phyloP scores from a whole-genome alignment of 805 yeast genomes.

The Candida silvatica region DNA sequence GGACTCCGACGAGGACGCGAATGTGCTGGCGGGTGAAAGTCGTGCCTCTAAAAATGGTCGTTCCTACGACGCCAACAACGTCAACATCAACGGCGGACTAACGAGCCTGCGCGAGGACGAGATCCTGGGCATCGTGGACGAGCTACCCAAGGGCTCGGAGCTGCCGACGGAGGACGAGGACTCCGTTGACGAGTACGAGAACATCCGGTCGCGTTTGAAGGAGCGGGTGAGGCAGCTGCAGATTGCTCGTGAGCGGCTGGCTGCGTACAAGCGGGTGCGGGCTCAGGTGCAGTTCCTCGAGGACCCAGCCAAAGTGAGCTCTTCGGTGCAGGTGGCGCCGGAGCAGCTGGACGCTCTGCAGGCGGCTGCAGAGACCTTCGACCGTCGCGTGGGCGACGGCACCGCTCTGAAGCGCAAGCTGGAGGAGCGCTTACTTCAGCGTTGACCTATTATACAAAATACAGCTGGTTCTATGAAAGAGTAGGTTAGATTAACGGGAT shows the following conservation, averaged over 20 bases:
- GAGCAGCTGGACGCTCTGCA: too few relatives aligned
- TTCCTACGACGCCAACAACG: conserved; percentile 6
- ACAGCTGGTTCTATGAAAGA: background rate
- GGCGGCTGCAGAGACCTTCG: too few relatives aligned
- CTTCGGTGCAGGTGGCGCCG: too few relatives aligned
- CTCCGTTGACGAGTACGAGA: conserved; percentile 19
- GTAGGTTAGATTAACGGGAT: background rate
- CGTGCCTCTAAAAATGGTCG: background rate
- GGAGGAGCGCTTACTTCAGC: too few relatives aligned
- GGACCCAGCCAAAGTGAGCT: too few relatives aligned
- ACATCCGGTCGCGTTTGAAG: conserved; percentile 8
- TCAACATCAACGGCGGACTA: conserved; percentile 17
- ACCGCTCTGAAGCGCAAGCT: too few relatives aligned
- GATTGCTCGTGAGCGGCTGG: conserved; percentile 8
- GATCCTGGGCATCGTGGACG: conserved; percentile 18
- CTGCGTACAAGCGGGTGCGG: conserved; percentile 7
- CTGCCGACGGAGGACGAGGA: conserved; percentile 12
- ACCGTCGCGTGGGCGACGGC: too few relatives aligned
- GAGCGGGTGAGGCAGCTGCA: conserved; percentile 10
- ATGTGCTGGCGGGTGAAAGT: background rate
- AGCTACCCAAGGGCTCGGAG: conserved; percentile 20
- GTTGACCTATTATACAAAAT: too few relatives aligned
- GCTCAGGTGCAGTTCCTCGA: background rate
- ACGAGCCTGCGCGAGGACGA: conserved; percentile 14
- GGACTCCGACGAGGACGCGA: conserved; percentile 2